A percentile compares a stretch with the other conserved stretches of the same genome.
Evolutionary conservation across 148 eudicot genomes (phyloP).

Genomic region (Camellia granthamiana): DNA sequence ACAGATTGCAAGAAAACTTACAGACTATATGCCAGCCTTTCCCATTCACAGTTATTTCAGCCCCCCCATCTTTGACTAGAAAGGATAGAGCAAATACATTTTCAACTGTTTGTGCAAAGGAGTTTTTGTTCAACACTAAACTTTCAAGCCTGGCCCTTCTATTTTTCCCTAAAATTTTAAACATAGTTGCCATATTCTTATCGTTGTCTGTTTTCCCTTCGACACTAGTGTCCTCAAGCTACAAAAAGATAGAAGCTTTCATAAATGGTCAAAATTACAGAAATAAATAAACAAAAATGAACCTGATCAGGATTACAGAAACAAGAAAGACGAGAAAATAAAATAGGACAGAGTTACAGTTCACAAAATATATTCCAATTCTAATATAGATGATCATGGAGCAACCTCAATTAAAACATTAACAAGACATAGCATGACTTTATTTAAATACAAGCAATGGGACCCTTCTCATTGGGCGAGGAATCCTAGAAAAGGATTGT

Average conservation of each 20-base stretch:
- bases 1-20: slow-evolving; percentile 37
- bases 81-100: slow-evolving; percentile 90
- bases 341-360: too few species aligned
- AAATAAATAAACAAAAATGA: not conserved
- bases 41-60: slow-evolving; percentile 55
- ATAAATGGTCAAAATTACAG: not conserved
- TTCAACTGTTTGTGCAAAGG: slow-evolving; percentile 86
- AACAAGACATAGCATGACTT: not conserved
- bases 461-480: too few species aligned
- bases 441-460: not conserved
- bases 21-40: slow-evolving; percentile 72
- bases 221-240: too few species aligned
- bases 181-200: too few species aligned
- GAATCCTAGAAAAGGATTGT: too few species aligned
- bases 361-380: too few species aligned
- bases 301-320: too few species aligned
- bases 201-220: too few species aligned
- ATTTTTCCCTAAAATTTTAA: too few species aligned
- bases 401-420: not conserved
- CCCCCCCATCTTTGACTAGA: slow-evolving; percentile 87
- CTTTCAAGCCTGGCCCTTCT: slow-evolving; percentile 32
- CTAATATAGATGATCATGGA: not conserved
- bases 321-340: not conserved
- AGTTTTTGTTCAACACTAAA: slow-evolving; percentile 60
- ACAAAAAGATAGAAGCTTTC: too few species aligned